phyloP scores from a whole-genome alignment of 2,329 filamentous ascomycete species.

The Mariannaea elegans region DNA sequence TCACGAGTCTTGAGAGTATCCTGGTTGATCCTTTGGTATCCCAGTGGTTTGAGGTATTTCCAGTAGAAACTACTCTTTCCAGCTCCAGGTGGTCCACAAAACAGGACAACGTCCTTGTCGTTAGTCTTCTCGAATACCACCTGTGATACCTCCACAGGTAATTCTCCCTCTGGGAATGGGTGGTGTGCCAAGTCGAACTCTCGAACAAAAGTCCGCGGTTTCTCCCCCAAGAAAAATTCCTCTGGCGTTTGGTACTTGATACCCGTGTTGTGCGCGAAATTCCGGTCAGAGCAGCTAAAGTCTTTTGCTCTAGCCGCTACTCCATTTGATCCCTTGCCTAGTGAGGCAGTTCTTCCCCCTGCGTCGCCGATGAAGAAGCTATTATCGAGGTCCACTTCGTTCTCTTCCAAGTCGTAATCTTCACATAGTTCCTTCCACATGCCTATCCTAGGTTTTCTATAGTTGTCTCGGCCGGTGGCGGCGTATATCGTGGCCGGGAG shows the following conservation, averaged over 20 bases:
- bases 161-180: conserved; percentile 42
- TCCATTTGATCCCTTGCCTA: conserved; percentile 33
- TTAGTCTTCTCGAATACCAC: conserved; percentile 68
- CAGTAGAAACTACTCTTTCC: conserved; percentile 95
- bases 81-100: conserved; percentile 87
- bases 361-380: conserved; percentile 95
- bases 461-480: conserved; percentile 82
- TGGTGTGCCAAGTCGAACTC: conserved; percentile 76
- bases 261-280: conserved; percentile 86
- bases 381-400: conserved; percentile 70
- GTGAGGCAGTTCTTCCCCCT: conserved; percentile 62
- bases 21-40: conserved; percentile 89
- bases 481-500: conserved; percentile 85
- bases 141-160: conserved; percentile 31
- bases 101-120: conserved; percentile 78
- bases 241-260: conserved; percentile 87
- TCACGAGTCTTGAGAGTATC: conserved; percentile 81
- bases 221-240: conserved; percentile 83
- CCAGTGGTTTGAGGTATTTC: conserved; percentile 77
- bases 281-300: conserved; percentile 74
- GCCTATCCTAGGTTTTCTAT: conserved; percentile 84
- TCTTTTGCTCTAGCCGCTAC: conserved; percentile 56
- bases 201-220: conserved; percentile 71
- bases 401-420: conserved; percentile 66
- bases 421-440: conserved; percentile 80